These are phyloP conservation scores for Mariannaea sp. DNA, from an alignment of 2,329 filamentous ascomycete species.

Conservation along the genomic window DNA sequence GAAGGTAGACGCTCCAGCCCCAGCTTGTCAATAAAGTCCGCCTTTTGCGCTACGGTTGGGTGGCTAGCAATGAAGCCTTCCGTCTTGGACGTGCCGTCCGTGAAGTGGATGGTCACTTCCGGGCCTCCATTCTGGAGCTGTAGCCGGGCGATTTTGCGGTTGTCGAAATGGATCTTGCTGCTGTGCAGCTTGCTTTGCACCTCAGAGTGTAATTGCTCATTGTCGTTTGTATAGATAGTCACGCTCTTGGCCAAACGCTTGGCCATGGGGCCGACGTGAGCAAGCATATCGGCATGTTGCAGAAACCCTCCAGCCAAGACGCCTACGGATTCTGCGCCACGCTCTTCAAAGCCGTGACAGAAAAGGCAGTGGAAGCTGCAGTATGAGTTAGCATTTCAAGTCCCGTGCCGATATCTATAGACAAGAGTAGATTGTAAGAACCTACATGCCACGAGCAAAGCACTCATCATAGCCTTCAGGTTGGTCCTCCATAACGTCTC, in stretches of 20 bases:
- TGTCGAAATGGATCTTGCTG: constrained; percentile 46
- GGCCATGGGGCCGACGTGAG: constrained; percentile 51
- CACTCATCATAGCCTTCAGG: constrained; percentile 60
- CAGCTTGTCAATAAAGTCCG: constrained; percentile 49
- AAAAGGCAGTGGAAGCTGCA: constrained; percentile 64
- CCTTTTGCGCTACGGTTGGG: constrained; percentile 45
- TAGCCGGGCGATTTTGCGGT: constrained; percentile 39
- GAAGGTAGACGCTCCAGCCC: constrained; percentile 47
- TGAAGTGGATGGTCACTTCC: constrained; percentile 45
- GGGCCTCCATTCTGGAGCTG: constrained; percentile 36
- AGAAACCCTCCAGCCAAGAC: constrained; percentile 50
- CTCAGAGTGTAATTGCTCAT: constrained; percentile 39
- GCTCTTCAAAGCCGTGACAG: constrained; percentile 64
- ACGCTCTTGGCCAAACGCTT: constrained; percentile 48
- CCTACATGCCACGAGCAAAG: constrained; percentile 58
- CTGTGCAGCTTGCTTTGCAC: constrained; percentile 38
- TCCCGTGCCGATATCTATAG: too few relatives aligned
- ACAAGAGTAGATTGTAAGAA: too few relatives aligned
- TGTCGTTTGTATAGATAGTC: constrained; percentile 58
- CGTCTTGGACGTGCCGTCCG: constrained; percentile 43
- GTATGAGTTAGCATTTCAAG: constrained; percentile 4
- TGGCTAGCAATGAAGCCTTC: constrained; percentile 50
- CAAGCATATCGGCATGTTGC: constrained; percentile 39
- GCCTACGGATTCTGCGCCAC: constrained; percentile 51
- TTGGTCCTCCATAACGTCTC: constrained; percentile 53